Evolutionary conservation across 371 early-diverging fungal species (phyloP).

Genomic region (Nosema muscidifuracis): DNA sequence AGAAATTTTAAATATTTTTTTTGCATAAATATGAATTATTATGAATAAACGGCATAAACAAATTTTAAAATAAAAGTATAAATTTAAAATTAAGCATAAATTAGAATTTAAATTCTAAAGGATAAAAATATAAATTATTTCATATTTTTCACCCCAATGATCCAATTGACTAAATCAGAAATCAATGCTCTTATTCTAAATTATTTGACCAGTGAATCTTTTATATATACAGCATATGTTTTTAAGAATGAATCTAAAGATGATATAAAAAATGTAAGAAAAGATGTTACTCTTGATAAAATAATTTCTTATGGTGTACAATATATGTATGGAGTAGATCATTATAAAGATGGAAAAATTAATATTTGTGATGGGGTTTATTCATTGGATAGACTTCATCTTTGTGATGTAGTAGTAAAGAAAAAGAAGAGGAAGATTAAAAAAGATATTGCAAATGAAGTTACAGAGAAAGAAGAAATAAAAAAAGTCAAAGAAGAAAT

Average conservation of each 20-base stretch:
- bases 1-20: too few species aligned
- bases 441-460: not conserved
- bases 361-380: not conserved
- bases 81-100: too few species aligned
- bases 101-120: too few species aligned
- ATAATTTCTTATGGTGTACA: slow-evolving; percentile 20
- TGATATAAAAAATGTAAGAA: not conserved
- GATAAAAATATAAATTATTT: too few species aligned
- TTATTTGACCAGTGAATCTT: slow-evolving; percentile 26
- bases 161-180: slow-evolving; percentile 28
- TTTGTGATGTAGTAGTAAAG: slow-evolving; percentile 1
- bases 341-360: slow-evolving; percentile 2
- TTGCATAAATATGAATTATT: too few species aligned
- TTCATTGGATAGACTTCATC: slow-evolving; percentile 11
- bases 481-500: not conserved
- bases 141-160: too few species aligned
- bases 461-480: not conserved
- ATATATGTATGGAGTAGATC: slow-evolving; percentile 31
- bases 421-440: not conserved
- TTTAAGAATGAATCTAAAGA: slow-evolving; percentile 19
- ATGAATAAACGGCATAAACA: too few species aligned
- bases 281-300: not conserved
- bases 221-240: slow-evolving; percentile 25
- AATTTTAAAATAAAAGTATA: too few species aligned
- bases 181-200: slow-evolving; percentile 28